phyloP scores from a whole-genome alignment of 805 yeast genomes.

The Jamesozyma lodderae region DNA sequence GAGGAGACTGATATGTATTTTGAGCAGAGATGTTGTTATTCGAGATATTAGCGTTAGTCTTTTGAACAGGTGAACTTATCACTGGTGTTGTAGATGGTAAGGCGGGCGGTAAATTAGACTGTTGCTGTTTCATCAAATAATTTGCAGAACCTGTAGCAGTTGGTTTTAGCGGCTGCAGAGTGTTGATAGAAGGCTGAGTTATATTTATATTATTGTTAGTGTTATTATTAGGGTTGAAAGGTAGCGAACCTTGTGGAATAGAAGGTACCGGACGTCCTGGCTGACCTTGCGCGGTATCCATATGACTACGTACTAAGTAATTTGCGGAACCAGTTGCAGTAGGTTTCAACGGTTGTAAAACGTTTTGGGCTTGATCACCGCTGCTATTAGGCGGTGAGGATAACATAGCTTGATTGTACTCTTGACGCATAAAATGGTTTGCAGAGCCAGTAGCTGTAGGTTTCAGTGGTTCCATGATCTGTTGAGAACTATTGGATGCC shows the following conservation, averaged over 20 bases:
- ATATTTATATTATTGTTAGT: slow-evolving; percentile 3
- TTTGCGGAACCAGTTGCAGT: slow-evolving; percentile 37
- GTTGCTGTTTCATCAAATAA: slow-evolving; percentile 26
- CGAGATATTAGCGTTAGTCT: background rate
- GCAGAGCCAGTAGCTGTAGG: slow-evolving; percentile 32
- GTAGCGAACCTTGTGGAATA: background rate
- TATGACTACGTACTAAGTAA: slow-evolving; percentile 23
- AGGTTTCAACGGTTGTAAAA: slow-evolving; percentile 27
- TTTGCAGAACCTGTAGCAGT: slow-evolving; percentile 31
- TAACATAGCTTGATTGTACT: slow-evolving; percentile 8
- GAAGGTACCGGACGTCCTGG: background rate
- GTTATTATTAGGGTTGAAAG: background rate
- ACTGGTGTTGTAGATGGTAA: slow-evolving; percentile 6
- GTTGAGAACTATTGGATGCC: slow-evolving; percentile 1
- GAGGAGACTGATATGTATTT: slow-evolving; percentile 9
- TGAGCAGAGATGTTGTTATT: background rate
- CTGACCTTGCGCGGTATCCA: slow-evolving; percentile 3
- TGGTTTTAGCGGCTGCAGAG: slow-evolving; percentile 28
- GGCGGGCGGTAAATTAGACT: slow-evolving; percentile 10
- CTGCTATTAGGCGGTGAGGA: background rate
- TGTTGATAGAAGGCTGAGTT: slow-evolving; percentile 16
- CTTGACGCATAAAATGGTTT: slow-evolving; percentile 23
- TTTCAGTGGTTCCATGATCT: slow-evolving; percentile 27
- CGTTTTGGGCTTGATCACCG: background rate
- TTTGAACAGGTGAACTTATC: background rate